Evolutionary conservation across 305 asterid species (phyloP).

Genomic region (Fraxinus angustifolia): DNA sequence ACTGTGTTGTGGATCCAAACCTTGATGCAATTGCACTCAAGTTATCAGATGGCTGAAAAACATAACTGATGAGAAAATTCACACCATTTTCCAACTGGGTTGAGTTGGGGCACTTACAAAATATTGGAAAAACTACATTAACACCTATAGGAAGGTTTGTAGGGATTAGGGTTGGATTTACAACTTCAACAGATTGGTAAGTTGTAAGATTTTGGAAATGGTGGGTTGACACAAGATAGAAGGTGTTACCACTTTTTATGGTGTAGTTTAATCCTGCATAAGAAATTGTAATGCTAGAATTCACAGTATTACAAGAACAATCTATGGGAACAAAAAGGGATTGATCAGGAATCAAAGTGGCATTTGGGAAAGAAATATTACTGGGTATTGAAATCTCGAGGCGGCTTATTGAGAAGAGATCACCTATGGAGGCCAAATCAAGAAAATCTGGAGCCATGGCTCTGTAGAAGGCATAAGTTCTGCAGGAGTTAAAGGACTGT

Average conservation of each 20-base stretch:
- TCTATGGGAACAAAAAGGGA: conserved; percentile 59
- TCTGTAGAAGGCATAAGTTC: conserved; percentile 63
- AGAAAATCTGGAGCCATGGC: conserved; percentile 54
- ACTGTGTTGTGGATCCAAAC: conserved; percentile 42
- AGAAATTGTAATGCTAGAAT: conserved; percentile 44
- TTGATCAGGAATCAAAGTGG: conserved; percentile 53
- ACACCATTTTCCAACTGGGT: conserved; percentile 33
- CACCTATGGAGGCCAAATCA: conserved; percentile 75
- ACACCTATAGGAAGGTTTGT: conserved; percentile 34
- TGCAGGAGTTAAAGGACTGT: conserved; percentile 53
- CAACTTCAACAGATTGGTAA: conserved; percentile 58
- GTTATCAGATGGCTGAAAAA: conserved; percentile 59
- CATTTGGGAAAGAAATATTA: conserved; percentile 42
- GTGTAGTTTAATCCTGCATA: conserved; percentile 49
- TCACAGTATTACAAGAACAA: conserved; percentile 68
- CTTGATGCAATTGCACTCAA: conserved; percentile 44
- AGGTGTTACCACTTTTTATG: conserved; percentile 50
- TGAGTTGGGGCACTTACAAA: conserved; percentile 68
- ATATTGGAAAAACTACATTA: conserved; percentile 51
- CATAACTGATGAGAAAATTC: conserved; percentile 59
- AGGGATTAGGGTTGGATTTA: conserved; percentile 54
- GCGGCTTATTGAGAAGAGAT: conserved; percentile 77
- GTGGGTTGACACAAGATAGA: conserved; percentile 36
- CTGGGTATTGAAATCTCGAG: conserved; percentile 59
- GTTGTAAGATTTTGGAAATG: conserved; percentile 62